These are phyloP conservation scores for Radiomyces spectabilis DNA, from an alignment of 192 early-diverging fungal species.

Conservation along the genomic window DNA sequence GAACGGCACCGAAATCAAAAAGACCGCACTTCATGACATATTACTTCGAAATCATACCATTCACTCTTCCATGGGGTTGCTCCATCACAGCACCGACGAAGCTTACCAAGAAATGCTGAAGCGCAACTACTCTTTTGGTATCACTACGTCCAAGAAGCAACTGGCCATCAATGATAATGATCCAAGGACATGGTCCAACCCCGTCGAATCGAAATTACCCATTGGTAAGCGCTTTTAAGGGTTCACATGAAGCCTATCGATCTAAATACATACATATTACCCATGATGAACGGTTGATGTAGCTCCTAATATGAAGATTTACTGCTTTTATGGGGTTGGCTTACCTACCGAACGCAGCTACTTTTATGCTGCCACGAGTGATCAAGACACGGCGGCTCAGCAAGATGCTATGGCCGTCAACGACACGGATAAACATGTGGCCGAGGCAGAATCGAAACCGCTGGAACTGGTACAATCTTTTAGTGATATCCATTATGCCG, in stretches of 20 bases:
- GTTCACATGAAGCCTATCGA: too few relatives aligned
- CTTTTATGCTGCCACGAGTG: constrained; percentile 45
- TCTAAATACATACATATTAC: too few relatives aligned
- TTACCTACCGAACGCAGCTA: constrained; percentile 77
- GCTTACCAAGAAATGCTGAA: constrained; percentile 43
- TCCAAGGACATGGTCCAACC: constrained; percentile 71
- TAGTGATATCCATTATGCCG: too few relatives aligned
- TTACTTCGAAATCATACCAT: constrained; percentile 28
- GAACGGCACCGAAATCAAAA: neutral
- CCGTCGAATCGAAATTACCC: constrained; percentile 51
- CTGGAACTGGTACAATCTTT: too few relatives aligned
- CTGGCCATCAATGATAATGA: constrained; percentile 50
- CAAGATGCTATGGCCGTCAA: too few relatives aligned
- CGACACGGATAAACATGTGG: too few relatives aligned
- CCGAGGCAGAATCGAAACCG: too few relatives aligned
- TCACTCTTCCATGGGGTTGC: constrained; percentile 37
- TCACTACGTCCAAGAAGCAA: constrained; percentile 49
- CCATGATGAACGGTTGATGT: too few relatives aligned
- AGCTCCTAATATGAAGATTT: constrained; percentile 71
- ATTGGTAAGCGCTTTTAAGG: constrained; percentile 16
- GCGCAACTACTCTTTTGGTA: constrained; percentile 59
- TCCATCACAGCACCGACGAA: constrained; percentile 41
- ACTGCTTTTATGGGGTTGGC: constrained; percentile 79
- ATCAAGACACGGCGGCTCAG: constrained; percentile 27
- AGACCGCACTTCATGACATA: neutral